Percentiles rank a stretch among this genome's conserved stretches.
Conservation (phyloP, 1,284 basidiomycete species). For the Singerocomus inundabilis region DNA sequence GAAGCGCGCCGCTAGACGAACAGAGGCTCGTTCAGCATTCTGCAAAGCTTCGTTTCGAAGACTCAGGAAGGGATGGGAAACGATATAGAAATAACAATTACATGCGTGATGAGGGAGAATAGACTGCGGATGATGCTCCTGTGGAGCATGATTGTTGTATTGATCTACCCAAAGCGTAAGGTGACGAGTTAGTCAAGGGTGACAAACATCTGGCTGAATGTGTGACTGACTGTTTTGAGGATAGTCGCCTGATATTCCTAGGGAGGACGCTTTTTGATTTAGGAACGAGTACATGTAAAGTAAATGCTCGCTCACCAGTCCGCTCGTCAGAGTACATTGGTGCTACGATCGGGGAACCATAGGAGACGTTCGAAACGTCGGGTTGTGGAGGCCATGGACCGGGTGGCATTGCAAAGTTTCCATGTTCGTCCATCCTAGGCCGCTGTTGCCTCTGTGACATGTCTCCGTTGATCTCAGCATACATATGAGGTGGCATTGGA, state of each 20-base stretch:
- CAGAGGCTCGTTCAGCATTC: slow-evolving; percentile 49
- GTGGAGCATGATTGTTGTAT: slow-evolving; percentile 23
- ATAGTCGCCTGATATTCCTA: slow-evolving; percentile 33
- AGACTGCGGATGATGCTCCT: slow-evolving; percentile 34
- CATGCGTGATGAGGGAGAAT: slow-evolving; percentile 33
- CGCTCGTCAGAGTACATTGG: slow-evolving; percentile 48
- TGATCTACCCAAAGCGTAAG: slow-evolving; percentile 23
- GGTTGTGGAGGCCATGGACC: slow-evolving; percentile 30
- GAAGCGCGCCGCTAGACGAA: slow-evolving; percentile 55
- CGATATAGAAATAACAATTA: slow-evolving; percentile 28
- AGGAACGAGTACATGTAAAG: slow-evolving; percentile 8
- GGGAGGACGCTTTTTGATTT: slow-evolving; percentile 19
- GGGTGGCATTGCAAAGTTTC: slow-evolving; percentile 25
- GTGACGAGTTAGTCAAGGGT: slow-evolving; percentile 16
- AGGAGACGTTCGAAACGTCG: slow-evolving; percentile 31
- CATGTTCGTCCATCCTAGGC: slow-evolving; percentile 33
- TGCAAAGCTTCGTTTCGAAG: slow-evolving; percentile 43
- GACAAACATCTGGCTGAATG: slow-evolving; percentile 1
- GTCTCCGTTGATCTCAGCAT: slow-evolving; percentile 36
- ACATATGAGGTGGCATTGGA: slow-evolving; percentile 35
- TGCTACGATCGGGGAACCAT: slow-evolving; percentile 38
- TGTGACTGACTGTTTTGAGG: slow-evolving; percentile 33
- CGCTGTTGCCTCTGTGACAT: slow-evolving; percentile 28
- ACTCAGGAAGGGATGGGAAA: slow-evolving; percentile 22
- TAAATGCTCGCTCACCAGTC: slow-evolving; percentile 35